Evolutionary conservation across 345 rosid genomes (phyloP).

Genomic region (Balakata baccata): DNA sequence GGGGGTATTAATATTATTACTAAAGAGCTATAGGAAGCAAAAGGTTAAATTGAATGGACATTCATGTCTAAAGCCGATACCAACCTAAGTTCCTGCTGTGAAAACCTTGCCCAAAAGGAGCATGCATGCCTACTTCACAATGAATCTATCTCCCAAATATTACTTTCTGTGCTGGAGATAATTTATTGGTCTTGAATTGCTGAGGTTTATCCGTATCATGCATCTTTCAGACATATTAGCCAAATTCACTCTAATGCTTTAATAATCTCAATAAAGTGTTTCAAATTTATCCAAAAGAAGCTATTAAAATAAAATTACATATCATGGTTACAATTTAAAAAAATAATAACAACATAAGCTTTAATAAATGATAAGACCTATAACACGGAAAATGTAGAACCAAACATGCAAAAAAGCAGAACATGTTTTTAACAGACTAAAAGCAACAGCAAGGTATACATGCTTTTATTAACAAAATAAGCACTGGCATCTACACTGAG

Average conservation of each 20-base stretch:
- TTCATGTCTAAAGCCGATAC: background rate
- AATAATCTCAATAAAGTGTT: constrained; percentile 4
- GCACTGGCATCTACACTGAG: background rate
- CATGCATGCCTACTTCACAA: background rate
- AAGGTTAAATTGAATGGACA: background rate
- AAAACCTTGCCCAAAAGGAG: background rate
- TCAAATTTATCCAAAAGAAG: constrained; percentile 4
- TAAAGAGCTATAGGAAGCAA: background rate
- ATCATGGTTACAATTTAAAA: background rate
- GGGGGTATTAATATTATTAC: background rate
- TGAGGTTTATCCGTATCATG: background rate
- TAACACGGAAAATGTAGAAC: background rate
- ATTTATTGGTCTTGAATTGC: constrained; percentile 1
- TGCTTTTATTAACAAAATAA: background rate
- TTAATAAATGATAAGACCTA: background rate
- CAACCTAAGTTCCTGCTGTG: background rate
- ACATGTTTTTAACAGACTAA: no score
- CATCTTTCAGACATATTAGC: background rate
- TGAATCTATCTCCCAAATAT: background rate
- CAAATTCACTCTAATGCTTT: background rate
- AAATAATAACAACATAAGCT: background rate
- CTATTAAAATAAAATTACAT: constrained; percentile 13
- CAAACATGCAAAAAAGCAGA: background rate
- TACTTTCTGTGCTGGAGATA: background rate
- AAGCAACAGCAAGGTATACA: background rate